Percentiles rank a stretch among this genome's conserved stretches.
Evolutionary conservation across 2,329 filamentous ascomycete genomes (phyloP).

Genomic region (Fusarium torreyae): DNA sequence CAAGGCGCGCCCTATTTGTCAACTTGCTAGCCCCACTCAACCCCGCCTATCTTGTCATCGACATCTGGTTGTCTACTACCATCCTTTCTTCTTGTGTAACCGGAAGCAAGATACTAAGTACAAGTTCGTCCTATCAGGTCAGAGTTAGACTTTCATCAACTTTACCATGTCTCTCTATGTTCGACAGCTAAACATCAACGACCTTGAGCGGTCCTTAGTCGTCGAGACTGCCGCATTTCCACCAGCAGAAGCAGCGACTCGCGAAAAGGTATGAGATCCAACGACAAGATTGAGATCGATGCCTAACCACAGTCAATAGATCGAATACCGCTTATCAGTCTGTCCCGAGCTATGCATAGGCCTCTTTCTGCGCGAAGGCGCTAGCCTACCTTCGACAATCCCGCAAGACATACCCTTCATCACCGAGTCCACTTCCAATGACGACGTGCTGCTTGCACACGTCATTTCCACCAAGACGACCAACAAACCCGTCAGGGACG

Average conservation of each 20-base stretch:
- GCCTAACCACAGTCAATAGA: conserved; percentile 38
- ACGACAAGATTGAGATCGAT: not conserved
- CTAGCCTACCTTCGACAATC: conserved; percentile 9
- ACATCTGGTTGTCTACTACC: not conserved
- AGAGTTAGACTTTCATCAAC: rapidly evolving
- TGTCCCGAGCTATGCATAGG: conserved; percentile 51
- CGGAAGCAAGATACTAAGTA: too few species aligned
- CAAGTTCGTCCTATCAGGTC: too few species aligned
- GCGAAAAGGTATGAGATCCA: conserved; percentile 44
- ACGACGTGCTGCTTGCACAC: conserved; percentile 48
- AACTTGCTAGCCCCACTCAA: conserved; percentile 11
- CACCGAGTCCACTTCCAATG: not conserved
- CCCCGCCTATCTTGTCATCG: conserved; percentile 5
- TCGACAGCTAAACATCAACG: conserved; percentile 41
- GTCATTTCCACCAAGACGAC: conserved; percentile 49
- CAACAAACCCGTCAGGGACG: conserved; percentile 42
- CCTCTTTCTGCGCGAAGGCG: conserved; percentile 37
- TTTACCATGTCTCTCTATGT: conserved; percentile 46
- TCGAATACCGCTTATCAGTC: conserved; percentile 50
- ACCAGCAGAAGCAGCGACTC: conserved; percentile 49
- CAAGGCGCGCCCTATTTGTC: conserved; percentile 3
- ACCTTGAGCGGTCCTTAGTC: conserved; percentile 44
- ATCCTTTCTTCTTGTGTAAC: not conserved
- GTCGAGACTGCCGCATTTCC: conserved; percentile 52
- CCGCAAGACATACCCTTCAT: conserved; percentile 30